phyloP scores from a whole-genome alignment of 116 monocot genomes.

The Papilionanthe hybrid region DNA sequence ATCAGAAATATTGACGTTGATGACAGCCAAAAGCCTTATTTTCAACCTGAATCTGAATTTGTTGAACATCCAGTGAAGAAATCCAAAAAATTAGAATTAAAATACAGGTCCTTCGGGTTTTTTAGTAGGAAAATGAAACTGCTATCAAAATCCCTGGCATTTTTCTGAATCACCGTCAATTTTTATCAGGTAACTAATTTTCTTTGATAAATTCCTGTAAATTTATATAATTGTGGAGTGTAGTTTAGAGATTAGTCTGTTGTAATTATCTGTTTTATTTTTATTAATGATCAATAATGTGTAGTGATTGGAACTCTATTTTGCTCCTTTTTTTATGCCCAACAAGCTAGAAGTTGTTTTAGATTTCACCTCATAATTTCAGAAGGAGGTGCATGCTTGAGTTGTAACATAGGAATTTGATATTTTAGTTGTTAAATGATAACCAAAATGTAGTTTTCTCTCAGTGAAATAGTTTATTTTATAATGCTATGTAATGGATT shows the following conservation, averaged over 20 bases:
- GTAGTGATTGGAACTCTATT: not conserved
- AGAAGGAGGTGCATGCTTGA: not conserved
- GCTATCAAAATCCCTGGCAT: constrained; percentile 17
- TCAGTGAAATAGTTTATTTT: too few relatives aligned
- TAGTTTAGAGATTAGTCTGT: not conserved
- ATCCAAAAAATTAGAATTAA: constrained; percentile 11
- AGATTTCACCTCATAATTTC: too few relatives aligned
- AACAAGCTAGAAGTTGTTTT: too few relatives aligned
- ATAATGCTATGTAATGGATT: too few relatives aligned
- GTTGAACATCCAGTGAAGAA: constrained; percentile 4
- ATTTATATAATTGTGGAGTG: not conserved
- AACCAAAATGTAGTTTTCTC: too few relatives aligned
- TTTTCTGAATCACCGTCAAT: constrained; percentile 17
- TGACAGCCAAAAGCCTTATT: constrained; percentile 14
- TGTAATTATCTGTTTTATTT: not conserved
- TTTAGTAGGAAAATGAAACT: constrained; percentile 33
- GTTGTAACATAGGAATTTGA: not conserved
- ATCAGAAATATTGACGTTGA: constrained; percentile 24
- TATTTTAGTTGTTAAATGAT: too few relatives aligned
- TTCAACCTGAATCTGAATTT: constrained; percentile 11
- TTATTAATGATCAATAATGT: not conserved
- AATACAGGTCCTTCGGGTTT: constrained; percentile 31
- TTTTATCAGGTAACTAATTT: not conserved
- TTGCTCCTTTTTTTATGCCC: not conserved
- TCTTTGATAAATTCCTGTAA: too few relatives aligned